Percentiles rank a stretch among this genome's conserved stretches.
Conservation (phyloP, 805 yeast genomes). For the Torulaspora gathmanii region DNA sequence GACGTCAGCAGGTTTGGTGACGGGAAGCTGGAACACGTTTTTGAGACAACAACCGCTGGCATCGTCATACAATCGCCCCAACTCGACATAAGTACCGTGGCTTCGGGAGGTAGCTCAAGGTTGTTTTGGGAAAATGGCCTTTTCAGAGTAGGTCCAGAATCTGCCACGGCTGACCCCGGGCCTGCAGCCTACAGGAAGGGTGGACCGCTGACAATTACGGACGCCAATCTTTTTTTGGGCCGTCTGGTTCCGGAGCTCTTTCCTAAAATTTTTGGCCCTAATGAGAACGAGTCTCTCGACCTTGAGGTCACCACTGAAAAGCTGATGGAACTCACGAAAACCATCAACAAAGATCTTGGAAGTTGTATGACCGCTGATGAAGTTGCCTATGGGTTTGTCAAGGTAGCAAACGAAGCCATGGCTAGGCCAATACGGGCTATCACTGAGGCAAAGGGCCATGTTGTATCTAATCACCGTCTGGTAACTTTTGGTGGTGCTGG, state of each 20-base stretch:
- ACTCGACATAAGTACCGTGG: slow-evolving; percentile 73
- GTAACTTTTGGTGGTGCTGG: slow-evolving; percentile 94
- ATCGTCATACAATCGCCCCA: slow-evolving; percentile 82
- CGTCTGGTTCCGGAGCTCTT: slow-evolving; percentile 68
- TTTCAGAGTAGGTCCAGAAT: slow-evolving; percentile 80
- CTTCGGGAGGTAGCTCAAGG: slow-evolving; percentile 81
- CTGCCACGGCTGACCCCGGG: slow-evolving; percentile 86
- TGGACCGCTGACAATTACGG: slow-evolving; percentile 81
- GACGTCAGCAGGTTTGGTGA: slow-evolving; percentile 72
- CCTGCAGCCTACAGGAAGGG: slow-evolving; percentile 84
- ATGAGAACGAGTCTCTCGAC: slow-evolving; percentile 69
- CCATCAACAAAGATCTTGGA: slow-evolving; percentile 47
- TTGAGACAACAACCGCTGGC: slow-evolving; percentile 81
- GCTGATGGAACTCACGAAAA: slow-evolving; percentile 50
- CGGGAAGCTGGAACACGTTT: slow-evolving; percentile 70
- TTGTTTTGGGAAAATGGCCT: slow-evolving; percentile 64
- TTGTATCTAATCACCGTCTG: slow-evolving; percentile 58
- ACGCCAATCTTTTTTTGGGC: slow-evolving; percentile 72
- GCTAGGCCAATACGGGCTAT: slow-evolving; percentile 82
- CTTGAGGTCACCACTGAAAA: slow-evolving; percentile 44
- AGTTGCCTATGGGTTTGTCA: slow-evolving; percentile 74
- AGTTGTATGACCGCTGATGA: slow-evolving; percentile 50
- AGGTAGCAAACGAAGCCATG: slow-evolving; percentile 85
- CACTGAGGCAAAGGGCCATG: slow-evolving; percentile 80
- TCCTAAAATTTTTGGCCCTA: slow-evolving; percentile 80